Percentiles rank a stretch among this genome's conserved stretches.
These are phyloP conservation scores for Fusarium penzigii DNA, from an alignment of 2,329 filamentous ascomycete species.

Conservation along the genomic window DNA sequence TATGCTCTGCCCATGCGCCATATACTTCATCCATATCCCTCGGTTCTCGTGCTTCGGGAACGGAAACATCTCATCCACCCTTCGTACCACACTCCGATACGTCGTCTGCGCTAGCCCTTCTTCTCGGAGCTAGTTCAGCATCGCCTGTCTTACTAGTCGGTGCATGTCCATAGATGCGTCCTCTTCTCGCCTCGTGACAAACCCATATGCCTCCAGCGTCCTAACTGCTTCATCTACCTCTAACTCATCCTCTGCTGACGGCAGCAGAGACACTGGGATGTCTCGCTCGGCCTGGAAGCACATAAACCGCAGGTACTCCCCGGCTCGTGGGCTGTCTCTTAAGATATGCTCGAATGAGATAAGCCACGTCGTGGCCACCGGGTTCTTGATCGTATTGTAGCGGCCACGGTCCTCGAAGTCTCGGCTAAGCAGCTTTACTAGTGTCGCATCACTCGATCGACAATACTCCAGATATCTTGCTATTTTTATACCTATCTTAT, in stretches of 20 bases:
- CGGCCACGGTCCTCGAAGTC: conserved; percentile 33
- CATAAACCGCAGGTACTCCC: conserved; percentile 31
- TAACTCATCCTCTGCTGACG: conserved; percentile 7
- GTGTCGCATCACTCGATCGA: conserved; percentile 16
- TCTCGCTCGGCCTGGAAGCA: conserved; percentile 31
- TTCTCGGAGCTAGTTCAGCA: conserved; percentile 29
- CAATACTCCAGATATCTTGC: conserved; percentile 28
- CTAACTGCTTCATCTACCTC: conserved; percentile 26
- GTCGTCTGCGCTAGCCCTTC: conserved; percentile 4
- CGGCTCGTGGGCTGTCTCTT: conserved; percentile 24
- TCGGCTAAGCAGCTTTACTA: conserved; percentile 28
- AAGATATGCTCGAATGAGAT: conserved; percentile 36
- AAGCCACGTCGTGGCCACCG: conserved; percentile 35
- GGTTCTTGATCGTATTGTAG: conserved; percentile 28
- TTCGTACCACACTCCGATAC: conserved; percentile 5
- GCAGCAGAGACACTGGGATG: conserved; percentile 31
- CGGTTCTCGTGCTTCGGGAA: conserved; percentile 14
- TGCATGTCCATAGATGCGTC: conserved; percentile 33
- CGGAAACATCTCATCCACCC: conserved; percentile 14
- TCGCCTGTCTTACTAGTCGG: conserved; percentile 32
- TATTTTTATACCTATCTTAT: conserved; percentile 23
- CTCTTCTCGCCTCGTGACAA: conserved; percentile 27
- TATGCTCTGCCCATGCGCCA: too few relatives aligned
- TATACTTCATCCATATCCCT: conserved; percentile 23
- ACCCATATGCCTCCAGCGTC: conserved; percentile 31